Evolutionary conservation across 495 filamentous ascomycete species (phyloP).

Genomic region (Tuber brumale): DNA sequence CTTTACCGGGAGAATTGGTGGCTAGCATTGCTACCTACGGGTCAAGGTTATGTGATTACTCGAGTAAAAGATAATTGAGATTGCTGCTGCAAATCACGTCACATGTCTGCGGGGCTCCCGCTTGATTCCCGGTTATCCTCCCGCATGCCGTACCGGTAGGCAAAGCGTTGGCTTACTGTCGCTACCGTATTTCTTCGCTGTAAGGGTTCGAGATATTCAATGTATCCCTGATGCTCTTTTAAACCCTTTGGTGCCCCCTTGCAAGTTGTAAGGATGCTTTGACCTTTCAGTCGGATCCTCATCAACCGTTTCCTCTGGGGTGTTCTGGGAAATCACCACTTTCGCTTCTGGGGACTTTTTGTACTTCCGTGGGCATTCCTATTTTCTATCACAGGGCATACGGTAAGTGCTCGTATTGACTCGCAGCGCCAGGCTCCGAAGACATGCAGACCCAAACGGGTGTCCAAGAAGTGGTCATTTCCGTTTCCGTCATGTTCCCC

Average conservation of each 20-base stretch:
- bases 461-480: conserved; percentile 4
- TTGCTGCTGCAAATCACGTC: not conserved
- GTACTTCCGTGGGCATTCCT: not conserved
- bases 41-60: not conserved
- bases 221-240: not conserved
- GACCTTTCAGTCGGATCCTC: not conserved
- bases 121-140: not conserved
- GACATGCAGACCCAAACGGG: not conserved
- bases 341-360: not conserved
- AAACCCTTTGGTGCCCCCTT: conserved; percentile 1
- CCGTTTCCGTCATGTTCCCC: conserved; percentile 6
- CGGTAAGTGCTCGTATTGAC: not conserved
- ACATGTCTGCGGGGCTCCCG: not conserved
- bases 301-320: not conserved
- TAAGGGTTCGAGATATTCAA: not conserved
- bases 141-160: not conserved
- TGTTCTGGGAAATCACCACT: not conserved
- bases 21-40: not conserved
- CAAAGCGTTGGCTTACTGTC: not conserved
- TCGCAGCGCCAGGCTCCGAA: not conserved
- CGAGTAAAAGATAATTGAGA: not conserved
- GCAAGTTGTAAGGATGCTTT: not conserved
- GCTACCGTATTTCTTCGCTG: not conserved
- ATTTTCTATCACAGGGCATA: not conserved
- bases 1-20: conserved; percentile 3